These are phyloP conservation scores for Trichoderma citrinoviride DNA, from an alignment of 2,329 filamentous ascomycete genomes.

Conservation along the genomic window DNA sequence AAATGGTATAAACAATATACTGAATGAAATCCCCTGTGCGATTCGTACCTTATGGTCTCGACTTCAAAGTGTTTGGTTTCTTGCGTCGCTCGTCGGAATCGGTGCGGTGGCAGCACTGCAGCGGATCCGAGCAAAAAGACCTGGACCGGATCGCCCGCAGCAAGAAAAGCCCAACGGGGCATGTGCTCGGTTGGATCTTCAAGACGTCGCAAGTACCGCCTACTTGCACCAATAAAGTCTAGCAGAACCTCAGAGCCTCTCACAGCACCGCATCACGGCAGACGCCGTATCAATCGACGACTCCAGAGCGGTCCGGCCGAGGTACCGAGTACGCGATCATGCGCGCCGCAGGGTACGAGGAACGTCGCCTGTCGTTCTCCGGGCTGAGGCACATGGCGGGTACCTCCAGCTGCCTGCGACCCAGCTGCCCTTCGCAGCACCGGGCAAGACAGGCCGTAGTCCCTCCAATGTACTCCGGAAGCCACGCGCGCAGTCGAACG, in stretches of 20 bases:
- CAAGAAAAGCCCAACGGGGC: not conserved
- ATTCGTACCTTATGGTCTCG: not conserved
- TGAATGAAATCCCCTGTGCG: not conserved
- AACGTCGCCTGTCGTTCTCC: not conserved
- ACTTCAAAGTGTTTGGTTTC: not conserved
- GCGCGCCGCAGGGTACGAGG: not conserved
- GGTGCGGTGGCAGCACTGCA: slow-evolving; percentile 18
- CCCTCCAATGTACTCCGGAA: not conserved
- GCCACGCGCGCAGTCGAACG: not conserved
- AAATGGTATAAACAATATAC: not conserved
- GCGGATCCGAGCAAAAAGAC: slow-evolving; percentile 2
- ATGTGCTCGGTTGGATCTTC: no score
- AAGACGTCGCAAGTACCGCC: not conserved
- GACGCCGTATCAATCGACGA: not conserved
- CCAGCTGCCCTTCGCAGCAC: not conserved
- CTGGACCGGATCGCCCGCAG: slow-evolving; percentile 5
- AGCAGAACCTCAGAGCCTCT: not conserved
- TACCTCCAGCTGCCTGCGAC: not conserved
- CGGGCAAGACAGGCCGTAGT: not conserved
- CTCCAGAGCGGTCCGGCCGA: not conserved
- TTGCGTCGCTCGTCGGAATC: not conserved
- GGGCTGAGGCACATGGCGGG: not conserved
- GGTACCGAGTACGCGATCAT: slow-evolving; percentile 2
- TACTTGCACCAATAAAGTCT: no score
- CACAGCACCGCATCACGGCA: not conserved